Evolutionary conservation across 305 asterid species (phyloP), one percentile per base, ranked within the genome.

Genomic region (Fraxinus sp.): DNA sequence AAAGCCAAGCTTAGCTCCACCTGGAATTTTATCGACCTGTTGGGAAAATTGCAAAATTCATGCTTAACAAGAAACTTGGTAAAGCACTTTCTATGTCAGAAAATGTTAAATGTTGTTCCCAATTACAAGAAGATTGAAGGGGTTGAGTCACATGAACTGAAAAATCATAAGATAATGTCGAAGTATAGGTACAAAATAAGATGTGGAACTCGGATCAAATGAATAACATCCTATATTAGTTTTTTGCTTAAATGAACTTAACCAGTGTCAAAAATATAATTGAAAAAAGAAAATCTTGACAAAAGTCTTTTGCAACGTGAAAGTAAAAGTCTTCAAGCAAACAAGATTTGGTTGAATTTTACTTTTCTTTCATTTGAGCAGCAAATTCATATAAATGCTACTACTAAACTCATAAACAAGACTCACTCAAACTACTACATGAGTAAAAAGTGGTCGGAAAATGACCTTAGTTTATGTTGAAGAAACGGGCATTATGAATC

Each of bases 1-100:
- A 86, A 95, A 95, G 24, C 98, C 95, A 79, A 95, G 93, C 80
- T 98, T 95, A 44, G 98, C 97, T 78, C 99, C 98, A 32, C 95
- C 92, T 0, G 92, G 94, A 84, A 94, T 93, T 84, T 91, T 95
- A 84, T 95, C 99, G n/a, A 95, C 94, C 97, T 95, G 93, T 74
- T 37, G 76, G 68, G 36, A 6, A 6, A 57, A 57, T 68, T 71
- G 13, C 9, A 72, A 10, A 33, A 36, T n/a, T 16, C 41, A 13
- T 41, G 24, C 28, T 57, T 18, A 64, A 68, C 36, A 75, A 82
- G 30, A 57, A 39, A 77, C 33, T 78, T 44, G 55, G 16, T 11
- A 28, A 46, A 55, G 10, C 6, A 72, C 28, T 64, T 24, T 10
- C 32, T 24, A 24, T 62, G 4, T 62, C n/a, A 0, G 4, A 59